phyloP scores from a whole-genome alignment of 23 red algal species.

The Chondrus crispus region DNA sequence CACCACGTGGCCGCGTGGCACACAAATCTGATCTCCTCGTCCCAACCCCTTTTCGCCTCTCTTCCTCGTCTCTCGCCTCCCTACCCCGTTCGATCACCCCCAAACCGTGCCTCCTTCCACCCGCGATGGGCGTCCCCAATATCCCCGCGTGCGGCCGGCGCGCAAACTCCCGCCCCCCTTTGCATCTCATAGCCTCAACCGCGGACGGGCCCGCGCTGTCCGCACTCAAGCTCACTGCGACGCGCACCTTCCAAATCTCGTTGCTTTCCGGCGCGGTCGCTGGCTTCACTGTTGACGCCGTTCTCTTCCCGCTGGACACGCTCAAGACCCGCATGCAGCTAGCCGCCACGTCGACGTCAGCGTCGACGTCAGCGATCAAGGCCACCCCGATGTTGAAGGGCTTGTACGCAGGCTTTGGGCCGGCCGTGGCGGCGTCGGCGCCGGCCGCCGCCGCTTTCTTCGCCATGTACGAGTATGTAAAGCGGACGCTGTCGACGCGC shows the following conservation, averaged over 20 bases:
- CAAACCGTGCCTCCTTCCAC: background rate
- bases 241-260: slow-evolving; percentile 61
- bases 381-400: slow-evolving; percentile 48
- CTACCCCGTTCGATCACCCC: background rate
- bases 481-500: slow-evolving; percentile 40
- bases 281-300: slow-evolving; percentile 83
- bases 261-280: slow-evolving; percentile 83
- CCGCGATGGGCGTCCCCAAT: background rate
- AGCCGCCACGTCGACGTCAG: background rate
- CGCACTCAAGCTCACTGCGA: background rate
- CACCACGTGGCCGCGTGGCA: too few species aligned
- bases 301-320: slow-evolving; percentile 96
- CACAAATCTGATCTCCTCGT: too few species aligned
- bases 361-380: background rate
- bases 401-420: slow-evolving; percentile 82
- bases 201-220: background rate
- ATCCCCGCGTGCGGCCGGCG: background rate
- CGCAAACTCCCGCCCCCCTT: background rate
- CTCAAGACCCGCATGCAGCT: slow-evolving; percentile 92
- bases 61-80: background rate
- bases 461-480: slow-evolving; percentile 87
- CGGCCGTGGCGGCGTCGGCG: slow-evolving; percentile 90
- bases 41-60: background rate
- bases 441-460: slow-evolving; percentile 95
- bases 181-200: background rate